A percentile compares a stretch with the other conserved stretches of the same genome.
phyloP scores from a whole-genome alignment of 371 early-diverging fungal genomes.

The Choanephora cucurbitarum region DNA sequence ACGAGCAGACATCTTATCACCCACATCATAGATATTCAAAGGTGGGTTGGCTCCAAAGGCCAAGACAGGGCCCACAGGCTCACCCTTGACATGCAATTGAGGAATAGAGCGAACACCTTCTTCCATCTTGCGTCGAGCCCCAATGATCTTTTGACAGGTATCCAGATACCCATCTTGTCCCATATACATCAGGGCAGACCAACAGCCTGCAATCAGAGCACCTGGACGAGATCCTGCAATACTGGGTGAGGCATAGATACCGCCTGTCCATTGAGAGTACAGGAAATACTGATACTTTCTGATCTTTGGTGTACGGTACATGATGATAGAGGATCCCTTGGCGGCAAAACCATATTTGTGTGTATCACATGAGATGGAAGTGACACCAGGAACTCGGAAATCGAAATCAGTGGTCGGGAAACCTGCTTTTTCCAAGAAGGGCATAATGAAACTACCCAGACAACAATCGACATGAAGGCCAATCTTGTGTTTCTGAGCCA shows the following conservation, averaged over 20 bases:
- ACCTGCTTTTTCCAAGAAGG: conserved; percentile 92
- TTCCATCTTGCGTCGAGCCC: conserved; percentile 72
- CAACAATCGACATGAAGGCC: conserved; percentile 96
- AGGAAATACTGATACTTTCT: conserved; percentile 93
- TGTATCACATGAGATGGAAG: conserved; percentile 94
- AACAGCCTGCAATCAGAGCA: conserved; percentile 94
- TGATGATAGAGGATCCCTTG: conserved; percentile 95
- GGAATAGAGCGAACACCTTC: conserved; percentile 65
- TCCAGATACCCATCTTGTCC: conserved; percentile 88
- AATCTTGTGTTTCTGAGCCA: conserved; percentile 84
- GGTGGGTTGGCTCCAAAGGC: conserved; percentile 76
- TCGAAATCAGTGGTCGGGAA: conserved; percentile 83
- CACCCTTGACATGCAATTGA: conserved; percentile 81
- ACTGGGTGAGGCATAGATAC: conserved; percentile 94
- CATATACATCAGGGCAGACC: conserved; percentile 90
- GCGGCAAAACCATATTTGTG: conserved; percentile 98
- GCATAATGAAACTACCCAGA: conserved; percentile 94
- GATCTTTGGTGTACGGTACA: conserved; percentile 79
- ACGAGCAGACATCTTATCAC: conserved; percentile 71
- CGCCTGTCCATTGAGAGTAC: conserved; percentile 92
- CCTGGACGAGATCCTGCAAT: conserved; percentile 95
- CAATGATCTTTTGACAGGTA: conserved; percentile 79
- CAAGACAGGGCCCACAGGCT: conserved; percentile 85
- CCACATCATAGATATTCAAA: conserved; percentile 83
- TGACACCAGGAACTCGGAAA: conserved; percentile 92